These are phyloP conservation scores for Lichtheimia corymbifera DNA, from an alignment of 371 early-diverging fungal species.

Conservation along the genomic window DNA sequence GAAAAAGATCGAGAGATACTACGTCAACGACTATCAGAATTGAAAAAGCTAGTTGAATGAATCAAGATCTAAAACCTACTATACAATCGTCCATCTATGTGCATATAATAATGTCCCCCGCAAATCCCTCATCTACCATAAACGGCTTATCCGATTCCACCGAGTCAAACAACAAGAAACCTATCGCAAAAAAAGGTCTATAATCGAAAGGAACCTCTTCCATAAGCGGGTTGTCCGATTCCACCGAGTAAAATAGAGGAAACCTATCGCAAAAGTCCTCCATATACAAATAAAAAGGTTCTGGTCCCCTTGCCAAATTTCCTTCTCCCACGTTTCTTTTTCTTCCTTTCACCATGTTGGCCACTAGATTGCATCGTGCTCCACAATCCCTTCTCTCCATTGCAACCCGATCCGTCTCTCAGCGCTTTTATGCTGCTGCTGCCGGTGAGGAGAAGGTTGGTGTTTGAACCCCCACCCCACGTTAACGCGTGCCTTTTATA, in stretches of 20 bases:
- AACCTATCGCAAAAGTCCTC: constrained; percentile 41
- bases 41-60: constrained; percentile 33
- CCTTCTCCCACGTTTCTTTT: constrained; percentile 7
- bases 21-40: constrained; percentile 60
- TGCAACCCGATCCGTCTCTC: constrained; percentile 18
- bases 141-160: constrained; percentile 24
- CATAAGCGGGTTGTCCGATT: constrained; percentile 10
- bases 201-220: constrained; percentile 1
- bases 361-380: constrained; percentile 15
- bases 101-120: too few species aligned
- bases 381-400: constrained; percentile 15
- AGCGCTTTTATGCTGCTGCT: constrained; percentile 36
- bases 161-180: constrained; percentile 43
- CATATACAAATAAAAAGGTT: constrained; percentile 9
- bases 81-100: too few species aligned
- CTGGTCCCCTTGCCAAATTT: neutral
- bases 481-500: neutral
- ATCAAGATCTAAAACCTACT: neutral
- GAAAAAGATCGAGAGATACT: constrained; percentile 73
- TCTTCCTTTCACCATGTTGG: constrained; percentile 8
- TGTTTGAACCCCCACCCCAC: too few species aligned
- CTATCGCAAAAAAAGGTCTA: constrained; percentile 23
- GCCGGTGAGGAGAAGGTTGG: constrained; percentile 23
- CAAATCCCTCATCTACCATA: neutral
- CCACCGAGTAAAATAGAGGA: constrained; percentile 46